Evolutionary conservation across 179 eudicot genomes (phyloP), one percentile per base, ranked within the genome.

Genomic region (Sideroxylon spinosum): DNA sequence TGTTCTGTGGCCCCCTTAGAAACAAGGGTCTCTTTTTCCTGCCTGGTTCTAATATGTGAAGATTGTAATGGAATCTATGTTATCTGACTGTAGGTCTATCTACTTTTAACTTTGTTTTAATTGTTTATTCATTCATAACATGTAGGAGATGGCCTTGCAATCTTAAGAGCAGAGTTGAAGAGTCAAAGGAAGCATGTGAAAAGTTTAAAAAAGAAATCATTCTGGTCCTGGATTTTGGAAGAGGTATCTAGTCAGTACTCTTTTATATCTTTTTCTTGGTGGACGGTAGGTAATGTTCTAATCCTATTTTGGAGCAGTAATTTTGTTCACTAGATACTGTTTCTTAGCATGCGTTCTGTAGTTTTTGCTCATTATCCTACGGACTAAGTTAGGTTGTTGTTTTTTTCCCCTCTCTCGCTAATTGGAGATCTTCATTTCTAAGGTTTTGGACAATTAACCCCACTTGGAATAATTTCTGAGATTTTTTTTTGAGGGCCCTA

Each of bases 151-250:
- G 84, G 94, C 90, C 87, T 93, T 78, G 86, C 96, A 63, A 88
- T 94, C 82, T 78, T 95, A 78, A 86, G 91, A 84, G 92, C 98
- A 13, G 99, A 95, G 80, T 84, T 95, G 83, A 95, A 94, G 86
- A 91, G 93, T 84, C 99, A 95, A 87, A 93, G 85, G 88, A 95
- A 95, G 83, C 97, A 89, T 66, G 99, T 95, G 52, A 89, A 81
- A 88, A 94, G 85, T 87, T 88, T 95, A 86, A 88, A 93, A 80
- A 95, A 93, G 89, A 95, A 94, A 84, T 95, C 99, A 52, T 89
- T 95, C 57, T 95, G 99, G 99, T 89, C 93, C 78, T 88, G 84
- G 88, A 89, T 90, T 78, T 88, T 95, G 89, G 99, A 95, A 88
- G 99, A 93, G 98, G 99, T 95, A 87, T 76, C 81, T 71, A 52